A percentile compares a stretch with the other conserved stretches of the same genome.
Conservation (phyloP, 1,139 yeast genomes). For the Scheffersomyces cryptocercus region DNA sequence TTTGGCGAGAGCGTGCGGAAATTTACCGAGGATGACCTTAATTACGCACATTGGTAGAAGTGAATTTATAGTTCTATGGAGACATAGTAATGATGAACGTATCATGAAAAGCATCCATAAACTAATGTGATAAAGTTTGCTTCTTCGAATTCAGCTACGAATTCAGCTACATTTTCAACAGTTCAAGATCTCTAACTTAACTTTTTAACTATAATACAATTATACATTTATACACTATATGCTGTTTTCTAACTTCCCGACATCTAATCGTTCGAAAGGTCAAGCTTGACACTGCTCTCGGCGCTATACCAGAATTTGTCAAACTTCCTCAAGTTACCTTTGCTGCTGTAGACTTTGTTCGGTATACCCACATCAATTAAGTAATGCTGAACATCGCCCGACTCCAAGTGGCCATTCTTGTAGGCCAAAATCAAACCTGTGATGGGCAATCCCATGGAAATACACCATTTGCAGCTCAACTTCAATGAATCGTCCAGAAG, state of each 20-base stretch:
- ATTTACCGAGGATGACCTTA: too few species aligned
- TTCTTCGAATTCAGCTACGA: neutral
- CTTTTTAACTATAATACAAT: slow-evolving; percentile 1
- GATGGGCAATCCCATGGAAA: slow-evolving; percentile 75
- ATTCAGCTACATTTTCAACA: neutral
- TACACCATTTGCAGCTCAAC: slow-evolving; percentile 51
- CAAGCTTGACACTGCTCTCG: slow-evolving; percentile 32
- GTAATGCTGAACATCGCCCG: slow-evolving; percentile 51
- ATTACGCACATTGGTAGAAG: too few species aligned
- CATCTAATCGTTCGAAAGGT: slow-evolving; percentile 14
- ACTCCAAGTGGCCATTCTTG: slow-evolving; percentile 39
- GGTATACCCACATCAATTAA: slow-evolving; percentile 80
- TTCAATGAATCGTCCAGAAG: slow-evolving; percentile 28
- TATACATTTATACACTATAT: too few species aligned
- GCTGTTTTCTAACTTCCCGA: too few species aligned
- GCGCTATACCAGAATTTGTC: slow-evolving; percentile 47
- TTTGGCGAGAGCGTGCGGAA: too few species aligned
- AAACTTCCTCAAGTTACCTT: slow-evolving; percentile 44
- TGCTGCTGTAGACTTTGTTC: slow-evolving; percentile 40
- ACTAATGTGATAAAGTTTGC: neutral
- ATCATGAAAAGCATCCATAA: neutral
- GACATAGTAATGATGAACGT: neutral
- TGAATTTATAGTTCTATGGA: neutral
- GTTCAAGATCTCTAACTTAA: too few species aligned
- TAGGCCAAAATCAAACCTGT: slow-evolving; percentile 66